Conservation (phyloP, 179 eudicot genomes). For the Carnegiea gigantea region DNA sequence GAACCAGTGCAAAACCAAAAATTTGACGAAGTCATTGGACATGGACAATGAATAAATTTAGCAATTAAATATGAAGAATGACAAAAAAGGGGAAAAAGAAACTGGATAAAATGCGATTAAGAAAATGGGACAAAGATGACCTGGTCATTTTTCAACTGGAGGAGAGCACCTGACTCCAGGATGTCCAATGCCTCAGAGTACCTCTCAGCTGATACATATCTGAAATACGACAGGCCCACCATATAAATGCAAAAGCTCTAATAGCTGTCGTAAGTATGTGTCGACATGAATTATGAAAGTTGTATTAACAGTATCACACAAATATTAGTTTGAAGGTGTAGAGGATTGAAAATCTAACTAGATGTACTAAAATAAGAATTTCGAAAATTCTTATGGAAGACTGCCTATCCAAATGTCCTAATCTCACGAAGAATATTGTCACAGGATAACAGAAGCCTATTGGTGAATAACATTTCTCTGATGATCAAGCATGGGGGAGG, state of each 20-base stretch:
- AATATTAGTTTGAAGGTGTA: neutral
- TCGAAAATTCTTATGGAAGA: neutral
- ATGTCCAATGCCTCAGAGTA: conserved; percentile 78
- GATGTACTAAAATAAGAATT: neutral
- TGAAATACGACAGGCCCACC: conserved; percentile 26
- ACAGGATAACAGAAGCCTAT: neutral
- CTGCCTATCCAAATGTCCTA: neutral
- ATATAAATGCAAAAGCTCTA: neutral
- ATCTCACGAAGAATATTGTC: neutral
- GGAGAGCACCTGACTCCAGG: conserved; percentile 84
- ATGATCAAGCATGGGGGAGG: neutral
- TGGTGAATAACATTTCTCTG: neutral
- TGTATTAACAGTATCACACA: neutral
- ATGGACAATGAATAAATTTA: neutral
- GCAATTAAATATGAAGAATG: neutral
- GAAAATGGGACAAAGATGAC: conserved; percentile 34
- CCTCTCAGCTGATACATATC: conserved; percentile 74
- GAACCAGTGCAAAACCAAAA: neutral
- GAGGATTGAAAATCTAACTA: neutral
- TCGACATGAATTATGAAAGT: neutral
- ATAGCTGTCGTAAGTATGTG: neutral
- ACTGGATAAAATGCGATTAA: neutral
- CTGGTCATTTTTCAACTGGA: conserved; percentile 82
- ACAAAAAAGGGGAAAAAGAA: neutral
- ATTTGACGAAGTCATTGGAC: neutral